Conservation (phyloP, 306 rosid genomes). For the Fragaria vesca region DNA sequence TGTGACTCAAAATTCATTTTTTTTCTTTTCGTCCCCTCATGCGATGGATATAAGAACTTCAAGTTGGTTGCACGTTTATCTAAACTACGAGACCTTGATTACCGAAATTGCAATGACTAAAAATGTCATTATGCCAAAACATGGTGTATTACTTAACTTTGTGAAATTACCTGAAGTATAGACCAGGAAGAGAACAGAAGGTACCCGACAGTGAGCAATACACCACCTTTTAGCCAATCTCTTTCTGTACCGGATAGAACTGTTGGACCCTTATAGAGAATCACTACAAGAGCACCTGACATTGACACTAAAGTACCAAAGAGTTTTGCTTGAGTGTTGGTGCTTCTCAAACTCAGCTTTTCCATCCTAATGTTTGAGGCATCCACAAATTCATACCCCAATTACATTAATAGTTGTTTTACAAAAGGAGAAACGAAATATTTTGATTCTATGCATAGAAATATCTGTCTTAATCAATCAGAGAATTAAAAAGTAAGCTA, state of each 20-base stretch:
- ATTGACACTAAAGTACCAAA: slow-evolving; percentile 47
- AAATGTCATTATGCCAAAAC: neutral
- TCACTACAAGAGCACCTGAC: slow-evolving; percentile 48
- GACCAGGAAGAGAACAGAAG: slow-evolving; percentile 41
- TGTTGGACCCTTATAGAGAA: slow-evolving; percentile 45
- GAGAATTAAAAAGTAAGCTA: neutral
- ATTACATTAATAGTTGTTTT: neutral
- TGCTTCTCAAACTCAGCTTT: slow-evolving; percentile 31
- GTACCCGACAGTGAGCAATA: slow-evolving; percentile 29
- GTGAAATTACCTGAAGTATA: slow-evolving; percentile 45
- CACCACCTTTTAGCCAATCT: slow-evolving; percentile 52
- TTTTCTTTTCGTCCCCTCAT: neutral
- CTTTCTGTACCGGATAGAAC: slow-evolving; percentile 27
- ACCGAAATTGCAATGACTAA: neutral
- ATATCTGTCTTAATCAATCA: neutral
- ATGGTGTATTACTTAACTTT: neutral
- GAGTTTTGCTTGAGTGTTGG: slow-evolving; percentile 45
- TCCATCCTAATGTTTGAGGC: slow-evolving; percentile 45
- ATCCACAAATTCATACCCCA: neutral
- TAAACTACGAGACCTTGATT: neutral
- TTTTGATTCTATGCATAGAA: neutral
- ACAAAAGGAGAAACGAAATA: neutral
- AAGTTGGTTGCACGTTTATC: neutral
- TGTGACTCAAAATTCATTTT: neutral
- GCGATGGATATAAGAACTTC: neutral